Percentiles rank a stretch among this genome's conserved stretches.
These are phyloP conservation scores for Lotus japonicus DNA, from an alignment of 306 rosid species.

Conservation along the genomic window DNA sequence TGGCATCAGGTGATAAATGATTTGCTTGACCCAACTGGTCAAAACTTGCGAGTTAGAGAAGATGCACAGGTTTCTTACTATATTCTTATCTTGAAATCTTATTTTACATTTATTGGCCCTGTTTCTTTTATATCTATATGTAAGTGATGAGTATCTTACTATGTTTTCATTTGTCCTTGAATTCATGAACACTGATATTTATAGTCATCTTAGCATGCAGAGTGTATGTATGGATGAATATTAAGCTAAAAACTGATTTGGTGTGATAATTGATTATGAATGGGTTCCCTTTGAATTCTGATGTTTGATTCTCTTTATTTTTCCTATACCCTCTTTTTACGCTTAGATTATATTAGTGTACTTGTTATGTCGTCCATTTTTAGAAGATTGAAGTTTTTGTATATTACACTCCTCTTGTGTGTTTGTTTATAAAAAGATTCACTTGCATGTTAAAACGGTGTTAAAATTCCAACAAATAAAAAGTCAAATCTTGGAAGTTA, in stretches of 20 bases:
- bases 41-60: constrained; percentile 96
- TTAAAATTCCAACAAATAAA: constrained; percentile 1
- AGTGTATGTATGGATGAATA: background rate
- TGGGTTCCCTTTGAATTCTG: background rate
- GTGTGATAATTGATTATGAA: background rate
- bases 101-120: background rate
- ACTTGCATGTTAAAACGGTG: background rate
- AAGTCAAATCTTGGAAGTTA: background rate
- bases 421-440: background rate
- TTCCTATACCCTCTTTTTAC: background rate
- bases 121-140: background rate
- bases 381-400: constrained; percentile 7
- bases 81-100: constrained; percentile 1
- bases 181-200: background rate
- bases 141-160: background rate
- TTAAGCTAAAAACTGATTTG: background rate
- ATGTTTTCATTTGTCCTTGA: background rate
- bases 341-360: background rate
- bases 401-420: background rate
- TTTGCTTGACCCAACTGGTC: constrained; percentile 98
- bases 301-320: background rate
- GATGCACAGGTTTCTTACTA: constrained; percentile 79
- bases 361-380: background rate
- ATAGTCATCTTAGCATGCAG: background rate
- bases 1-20: constrained; percentile 93